Conservation (phyloP, 768 basidiomycete species). For the Austroboletus festivus region DNA sequence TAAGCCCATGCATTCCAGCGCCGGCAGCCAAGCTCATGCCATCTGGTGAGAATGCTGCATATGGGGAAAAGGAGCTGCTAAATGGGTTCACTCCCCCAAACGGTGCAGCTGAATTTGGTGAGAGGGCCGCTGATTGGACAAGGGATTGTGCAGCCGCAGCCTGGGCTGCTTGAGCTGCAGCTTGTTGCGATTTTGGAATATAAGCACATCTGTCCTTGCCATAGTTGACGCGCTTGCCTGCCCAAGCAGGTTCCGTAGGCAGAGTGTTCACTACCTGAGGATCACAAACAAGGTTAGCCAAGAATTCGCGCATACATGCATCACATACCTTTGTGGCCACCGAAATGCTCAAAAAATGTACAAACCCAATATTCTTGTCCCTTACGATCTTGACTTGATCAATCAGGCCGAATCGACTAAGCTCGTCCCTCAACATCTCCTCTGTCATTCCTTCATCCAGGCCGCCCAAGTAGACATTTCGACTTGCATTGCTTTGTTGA, state of each 20-base stretch:
- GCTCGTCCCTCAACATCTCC: constrained; percentile 86
- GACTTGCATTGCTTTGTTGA: constrained; percentile 85
- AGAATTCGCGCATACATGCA: background rate
- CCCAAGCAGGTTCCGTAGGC: constrained; percentile 90
- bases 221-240: constrained; percentile 94
- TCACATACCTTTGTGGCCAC: constrained; percentile 85
- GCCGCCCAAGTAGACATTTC: constrained; percentile 96
- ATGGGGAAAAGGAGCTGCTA: constrained; percentile 42
- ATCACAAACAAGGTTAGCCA: background rate
- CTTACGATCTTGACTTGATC: constrained; percentile 99
- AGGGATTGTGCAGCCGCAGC: constrained; percentile 79
- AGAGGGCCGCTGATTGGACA: constrained; percentile 46
- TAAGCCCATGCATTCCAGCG: constrained; percentile 56
- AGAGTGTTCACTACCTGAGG: constrained; percentile 87
- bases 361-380: constrained; percentile 99
- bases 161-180: constrained; percentile 81
- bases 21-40: constrained; percentile 29
- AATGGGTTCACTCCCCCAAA: constrained; percentile 33
- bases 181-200: constrained; percentile 93
- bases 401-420: constrained; percentile 90
- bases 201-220: constrained; percentile 99
- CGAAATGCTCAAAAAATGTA: constrained; percentile 95
- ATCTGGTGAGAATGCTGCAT: constrained; percentile 50
- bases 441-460: constrained; percentile 89
- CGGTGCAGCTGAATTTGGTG: constrained; percentile 29